Conservation (phyloP, 805 yeast species). For the Kazachstania bromeliacearum region DNA sequence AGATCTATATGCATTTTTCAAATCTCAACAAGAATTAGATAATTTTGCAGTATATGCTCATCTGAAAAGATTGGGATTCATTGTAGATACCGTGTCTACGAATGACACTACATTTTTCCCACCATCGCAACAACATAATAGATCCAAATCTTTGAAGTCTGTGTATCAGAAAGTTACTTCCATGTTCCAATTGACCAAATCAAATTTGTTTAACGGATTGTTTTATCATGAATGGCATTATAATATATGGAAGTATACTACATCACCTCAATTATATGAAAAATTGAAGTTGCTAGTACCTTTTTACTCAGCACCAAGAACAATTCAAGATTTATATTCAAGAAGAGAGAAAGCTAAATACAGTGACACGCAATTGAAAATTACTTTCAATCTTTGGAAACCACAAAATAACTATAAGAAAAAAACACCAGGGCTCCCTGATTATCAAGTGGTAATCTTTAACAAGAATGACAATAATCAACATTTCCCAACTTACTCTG, state of each 20-base stretch:
- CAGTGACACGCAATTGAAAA: constrained; percentile 11
- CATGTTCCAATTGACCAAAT: not conserved
- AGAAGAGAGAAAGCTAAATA: not conserved
- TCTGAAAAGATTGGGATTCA: constrained; percentile 69
- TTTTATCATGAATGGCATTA: constrained; percentile 17
- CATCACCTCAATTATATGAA: constrained; percentile 24
- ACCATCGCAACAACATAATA: constrained; percentile 1
- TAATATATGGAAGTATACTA: constrained; percentile 13
- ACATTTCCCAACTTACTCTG: constrained; percentile 39
- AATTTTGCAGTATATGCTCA: constrained; percentile 60
- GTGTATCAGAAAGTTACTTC: constrained; percentile 1
- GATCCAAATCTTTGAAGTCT: not conserved
- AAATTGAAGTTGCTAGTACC: constrained; percentile 26
- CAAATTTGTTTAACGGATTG: constrained; percentile 10
- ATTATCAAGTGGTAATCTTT: constrained; percentile 59
- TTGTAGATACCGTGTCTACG: constrained; percentile 32
- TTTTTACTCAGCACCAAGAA: constrained; percentile 11
- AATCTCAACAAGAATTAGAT: constrained; percentile 37
- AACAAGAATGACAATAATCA: constrained; percentile 32
- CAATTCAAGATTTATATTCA: constrained; percentile 6
- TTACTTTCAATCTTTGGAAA: constrained; percentile 72
- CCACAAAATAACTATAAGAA: constrained; percentile 67
- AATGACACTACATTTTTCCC: constrained; percentile 10
- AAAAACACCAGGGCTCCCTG: constrained; percentile 59
- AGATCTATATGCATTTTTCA: constrained; percentile 48